A percentile compares a stretch with the other conserved stretches of the same genome.
Evolutionary conservation across 2,329 filamentous ascomycete genomes (phyloP).

Genomic region (Hymenoscyphus scutula): DNA sequence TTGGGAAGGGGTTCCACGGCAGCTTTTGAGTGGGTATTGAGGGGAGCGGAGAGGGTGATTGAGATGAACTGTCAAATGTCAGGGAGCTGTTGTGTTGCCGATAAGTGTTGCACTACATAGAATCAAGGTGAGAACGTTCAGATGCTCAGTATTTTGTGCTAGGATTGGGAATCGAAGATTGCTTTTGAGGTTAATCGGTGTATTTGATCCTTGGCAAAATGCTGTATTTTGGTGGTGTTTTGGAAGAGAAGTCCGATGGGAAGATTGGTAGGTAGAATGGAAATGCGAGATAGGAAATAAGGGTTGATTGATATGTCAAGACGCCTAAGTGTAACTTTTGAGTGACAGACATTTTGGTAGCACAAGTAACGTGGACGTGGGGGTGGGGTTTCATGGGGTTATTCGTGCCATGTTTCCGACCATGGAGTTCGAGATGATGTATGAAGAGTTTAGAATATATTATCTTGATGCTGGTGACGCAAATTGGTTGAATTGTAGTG

Average conservation of each 20-base stretch:
- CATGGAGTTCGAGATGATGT: neutral
- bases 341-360: neutral
- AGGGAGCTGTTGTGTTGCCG: neutral
- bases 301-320: neutral
- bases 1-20: neutral
- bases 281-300: slow-evolving; percentile 4
- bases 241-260: neutral
- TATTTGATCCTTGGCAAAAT: neutral
- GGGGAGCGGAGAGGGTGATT: neutral
- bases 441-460: neutral
- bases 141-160: neutral
- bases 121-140: neutral
- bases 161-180: slow-evolving; percentile 1
- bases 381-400: neutral
- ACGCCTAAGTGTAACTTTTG: slow-evolving; percentile 5
- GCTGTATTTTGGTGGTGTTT: neutral
- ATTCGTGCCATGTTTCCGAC: neutral
- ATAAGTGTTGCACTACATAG: neutral
- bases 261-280: neutral
- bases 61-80: slow-evolving; percentile 7
- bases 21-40: neutral
- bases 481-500: neutral
- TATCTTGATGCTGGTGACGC: neutral
- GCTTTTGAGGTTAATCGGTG: neutral
- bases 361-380: slow-evolving; percentile 4